These are phyloP conservation scores for Eutrema salsugineum DNA, from an alignment of 441 rosid species.

Conservation along the genomic window DNA sequence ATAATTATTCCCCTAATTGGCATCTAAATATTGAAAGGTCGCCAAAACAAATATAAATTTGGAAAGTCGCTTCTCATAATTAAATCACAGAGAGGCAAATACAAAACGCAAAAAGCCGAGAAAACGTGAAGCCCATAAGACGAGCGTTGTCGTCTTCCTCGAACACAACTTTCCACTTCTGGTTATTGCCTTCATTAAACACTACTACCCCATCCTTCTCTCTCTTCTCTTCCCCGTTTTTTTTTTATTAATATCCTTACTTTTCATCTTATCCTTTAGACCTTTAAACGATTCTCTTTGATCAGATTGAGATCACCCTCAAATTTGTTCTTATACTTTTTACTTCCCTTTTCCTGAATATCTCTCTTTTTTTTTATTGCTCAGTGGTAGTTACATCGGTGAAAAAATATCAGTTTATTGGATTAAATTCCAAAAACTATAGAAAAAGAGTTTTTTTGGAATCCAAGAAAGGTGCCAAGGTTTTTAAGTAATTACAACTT, in stretches of 20 bases:
- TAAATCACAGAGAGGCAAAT: background rate
- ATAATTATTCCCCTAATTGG: background rate
- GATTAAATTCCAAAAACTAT: background rate
- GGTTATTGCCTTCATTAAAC: constrained; percentile 18
- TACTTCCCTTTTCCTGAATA: too few species aligned
- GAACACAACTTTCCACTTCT: constrained; percentile 26
- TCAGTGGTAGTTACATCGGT: constrained; percentile 11
- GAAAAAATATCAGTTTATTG: background rate
- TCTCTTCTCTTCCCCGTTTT: background rate
- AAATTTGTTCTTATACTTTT: constrained; percentile 8
- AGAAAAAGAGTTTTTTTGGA: background rate
- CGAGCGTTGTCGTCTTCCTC: constrained; percentile 24
- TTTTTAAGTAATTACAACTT: background rate
- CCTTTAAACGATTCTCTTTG: constrained; percentile 19
- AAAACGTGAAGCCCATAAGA: constrained; percentile 31
- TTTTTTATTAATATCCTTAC: background rate
- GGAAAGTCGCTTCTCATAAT: background rate
- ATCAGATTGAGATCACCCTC: constrained; percentile 11
- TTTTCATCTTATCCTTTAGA: constrained; percentile 21
- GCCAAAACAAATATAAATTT: background rate
- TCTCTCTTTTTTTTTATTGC: too few species aligned
- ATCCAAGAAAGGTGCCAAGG: background rate
- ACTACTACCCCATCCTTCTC: background rate
- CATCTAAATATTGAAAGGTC: background rate
- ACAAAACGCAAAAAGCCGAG: constrained; percentile 24